Percentiles rank a stretch among this genome's conserved stretches.
Conservation (phyloP, 176 grass and related monocot genomes). For the Carex cristatella region DNA sequence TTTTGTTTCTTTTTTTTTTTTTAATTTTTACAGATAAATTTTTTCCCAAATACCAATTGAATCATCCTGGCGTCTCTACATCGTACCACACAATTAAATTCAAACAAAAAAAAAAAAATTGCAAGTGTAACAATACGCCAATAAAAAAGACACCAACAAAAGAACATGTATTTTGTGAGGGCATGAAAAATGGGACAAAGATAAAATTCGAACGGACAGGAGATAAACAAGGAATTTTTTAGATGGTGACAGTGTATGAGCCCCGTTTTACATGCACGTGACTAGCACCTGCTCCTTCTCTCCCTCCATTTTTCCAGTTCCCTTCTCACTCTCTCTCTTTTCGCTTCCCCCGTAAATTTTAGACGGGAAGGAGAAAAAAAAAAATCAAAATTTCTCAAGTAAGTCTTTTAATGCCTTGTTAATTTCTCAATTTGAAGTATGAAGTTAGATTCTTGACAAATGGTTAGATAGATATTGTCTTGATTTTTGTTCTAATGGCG, state of each 20-base stretch:
- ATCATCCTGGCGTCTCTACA: too few relatives aligned
- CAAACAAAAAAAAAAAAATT: background rate
- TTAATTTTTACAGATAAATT: too few relatives aligned
- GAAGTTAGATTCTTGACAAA: background rate
- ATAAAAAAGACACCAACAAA: background rate
- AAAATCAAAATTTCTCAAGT: background rate
- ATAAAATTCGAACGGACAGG: constrained; percentile 22
- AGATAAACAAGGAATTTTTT: constrained; percentile 8
- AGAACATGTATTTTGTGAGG: constrained; percentile 7
- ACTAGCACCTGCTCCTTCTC: background rate
- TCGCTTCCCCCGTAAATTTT: constrained; percentile 11
- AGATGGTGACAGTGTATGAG: constrained; percentile 13
- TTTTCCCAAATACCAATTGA: too few relatives aligned
- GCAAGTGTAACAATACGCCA: background rate
- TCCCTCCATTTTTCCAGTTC: background rate
- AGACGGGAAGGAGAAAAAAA: background rate
- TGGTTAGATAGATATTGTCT: background rate
- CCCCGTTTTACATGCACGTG: constrained; percentile 17
- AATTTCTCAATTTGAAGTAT: background rate
- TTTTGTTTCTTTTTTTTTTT: too few relatives aligned
- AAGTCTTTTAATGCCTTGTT: constrained; percentile 4
- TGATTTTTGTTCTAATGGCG: background rate
- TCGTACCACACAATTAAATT: too few relatives aligned
- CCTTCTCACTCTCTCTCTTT: background rate
- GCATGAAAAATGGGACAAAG: constrained; percentile 14